Conservation (phyloP, 805 yeast species). For the Spathaspora boniae region DNA sequence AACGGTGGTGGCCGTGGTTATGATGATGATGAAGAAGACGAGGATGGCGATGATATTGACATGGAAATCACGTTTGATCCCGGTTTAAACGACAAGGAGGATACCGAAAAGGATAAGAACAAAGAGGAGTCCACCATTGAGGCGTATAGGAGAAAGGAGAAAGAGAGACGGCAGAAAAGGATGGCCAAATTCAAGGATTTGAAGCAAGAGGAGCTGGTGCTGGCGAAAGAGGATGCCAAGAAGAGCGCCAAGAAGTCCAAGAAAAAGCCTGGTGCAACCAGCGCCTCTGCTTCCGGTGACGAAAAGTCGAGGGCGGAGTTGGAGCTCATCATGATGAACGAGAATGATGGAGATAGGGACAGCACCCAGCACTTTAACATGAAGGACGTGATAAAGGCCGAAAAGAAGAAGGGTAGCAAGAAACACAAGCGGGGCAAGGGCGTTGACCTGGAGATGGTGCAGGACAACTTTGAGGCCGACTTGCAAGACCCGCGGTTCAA, state of each 20-base stretch:
- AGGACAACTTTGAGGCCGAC: constrained; percentile 60
- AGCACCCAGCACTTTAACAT: constrained; percentile 67
- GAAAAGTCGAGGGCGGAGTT: constrained; percentile 54
- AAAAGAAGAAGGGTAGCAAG: constrained; percentile 57
- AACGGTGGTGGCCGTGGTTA: constrained; percentile 51
- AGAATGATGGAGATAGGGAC: constrained; percentile 26
- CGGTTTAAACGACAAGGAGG: constrained; percentile 53
- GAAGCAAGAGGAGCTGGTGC: constrained; percentile 45
- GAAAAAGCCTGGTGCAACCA: constrained; percentile 28
- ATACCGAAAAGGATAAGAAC: constrained; percentile 28
- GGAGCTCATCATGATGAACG: constrained; percentile 70
- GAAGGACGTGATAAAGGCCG: constrained; percentile 74
- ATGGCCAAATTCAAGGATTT: constrained; percentile 68
- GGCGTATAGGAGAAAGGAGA: constrained; percentile 79
- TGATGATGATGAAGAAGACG: constrained; percentile 74
- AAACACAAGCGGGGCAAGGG: constrained; percentile 44
- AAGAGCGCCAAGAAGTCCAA: constrained; percentile 16
- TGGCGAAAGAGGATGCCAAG: constrained; percentile 29
- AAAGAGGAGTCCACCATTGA: constrained; percentile 73
- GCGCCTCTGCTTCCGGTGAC: constrained; percentile 28
- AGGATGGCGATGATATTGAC: constrained; percentile 66
- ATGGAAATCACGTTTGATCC: constrained; percentile 97
- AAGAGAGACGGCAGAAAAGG: constrained; percentile 86
- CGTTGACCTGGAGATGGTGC: constrained; percentile 46
- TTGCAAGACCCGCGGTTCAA: constrained; percentile 81